Base-by-base conservation (phyloP, 257 asterid species). In the Fraxinus americana region DNA sequence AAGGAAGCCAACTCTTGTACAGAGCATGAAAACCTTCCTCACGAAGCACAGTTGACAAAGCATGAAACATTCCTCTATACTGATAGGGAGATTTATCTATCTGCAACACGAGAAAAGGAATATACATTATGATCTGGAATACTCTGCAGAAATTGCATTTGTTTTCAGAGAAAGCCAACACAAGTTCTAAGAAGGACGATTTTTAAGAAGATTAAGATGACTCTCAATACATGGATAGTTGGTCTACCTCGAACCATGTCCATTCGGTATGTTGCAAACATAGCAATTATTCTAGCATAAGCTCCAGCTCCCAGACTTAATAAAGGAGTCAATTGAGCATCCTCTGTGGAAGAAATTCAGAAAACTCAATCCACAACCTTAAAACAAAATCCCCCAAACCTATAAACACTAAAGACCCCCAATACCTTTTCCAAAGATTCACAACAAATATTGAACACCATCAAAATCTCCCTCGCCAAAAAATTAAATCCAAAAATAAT, bases 1-100 rank as follows among this genome's bases (percentile, higher is more conserved):
- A 95, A 80, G 99, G 98, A 85, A 95, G 97, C 99, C 99, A 95
- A 38, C 99, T 98, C 92, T 89, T 95, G 83, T 95, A 95, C 80
- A 95, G 82, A 77, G 96, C 98, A 80, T 97, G 91, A 52, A 96
- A 91, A 54, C 99, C 99, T 91, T 95, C 99, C 88, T 93, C 94
- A 32, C 99, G 97, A 72, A 95, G 99, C 79, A 93, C 94, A 65
- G 98, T 95, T 45, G 99, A 91, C 69, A 95, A 80, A 72, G 98
- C 99, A 83, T 91, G 99, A 75, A 88, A 76, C 93, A 93, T 93
- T 78, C 99, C 98, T 84, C 97, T 88, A 81, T n/a, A n/a, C n/a
- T n/a, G n/a, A n/a, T n/a, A n/a, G n/a, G n/a, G n/a, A n/a, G n/a
- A n/a, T n/a, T n/a, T 95, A 95, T 91, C 96, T 39, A 97, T 93